Percentiles rank a stretch among this genome's conserved stretches.
Conservation (phyloP, 495 filamentous ascomycete genomes). For the Hyaloscypha hepaticicola region DNA sequence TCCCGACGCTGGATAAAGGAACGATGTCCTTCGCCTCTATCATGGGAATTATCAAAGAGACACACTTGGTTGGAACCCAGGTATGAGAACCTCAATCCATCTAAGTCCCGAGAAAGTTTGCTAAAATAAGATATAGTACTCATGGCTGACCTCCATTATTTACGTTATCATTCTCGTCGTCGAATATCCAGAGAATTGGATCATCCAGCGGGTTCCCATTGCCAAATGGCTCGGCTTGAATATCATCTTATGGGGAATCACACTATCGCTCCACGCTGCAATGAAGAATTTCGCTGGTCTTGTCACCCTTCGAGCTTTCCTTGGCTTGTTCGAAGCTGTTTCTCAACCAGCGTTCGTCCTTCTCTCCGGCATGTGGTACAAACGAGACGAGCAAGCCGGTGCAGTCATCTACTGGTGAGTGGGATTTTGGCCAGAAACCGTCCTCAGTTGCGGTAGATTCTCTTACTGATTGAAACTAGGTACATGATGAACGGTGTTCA, state of each 20-base stretch:
- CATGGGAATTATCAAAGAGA: slow-evolving; percentile 53
- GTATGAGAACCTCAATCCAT: not conserved
- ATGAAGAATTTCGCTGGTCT: slow-evolving; percentile 41
- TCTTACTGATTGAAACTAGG: slow-evolving; percentile 48
- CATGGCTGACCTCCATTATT: slow-evolving; percentile 57
- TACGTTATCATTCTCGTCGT: slow-evolving; percentile 63
- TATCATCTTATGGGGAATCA: slow-evolving; percentile 58
- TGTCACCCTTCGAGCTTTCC: slow-evolving; percentile 57
- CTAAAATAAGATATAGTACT: slow-evolving; percentile 35
- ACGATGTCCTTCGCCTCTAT: slow-evolving; percentile 56
- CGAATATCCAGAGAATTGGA: slow-evolving; percentile 60
- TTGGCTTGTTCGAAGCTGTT: slow-evolving; percentile 59
- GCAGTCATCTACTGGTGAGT: slow-evolving; percentile 56
- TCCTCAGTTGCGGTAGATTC: slow-evolving; percentile 34
- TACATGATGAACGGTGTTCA: slow-evolving; percentile 58
- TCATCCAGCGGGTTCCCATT: slow-evolving; percentile 58
- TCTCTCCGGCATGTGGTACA: slow-evolving; percentile 61
- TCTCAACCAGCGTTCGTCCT: slow-evolving; percentile 61
- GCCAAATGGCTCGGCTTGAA: slow-evolving; percentile 59
- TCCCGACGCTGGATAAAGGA: slow-evolving; percentile 60
- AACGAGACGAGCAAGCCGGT: slow-evolving; percentile 55
- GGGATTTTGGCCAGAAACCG: slow-evolving; percentile 24
- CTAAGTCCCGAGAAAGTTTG: slow-evolving; percentile 34
- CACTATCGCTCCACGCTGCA: slow-evolving; percentile 55
- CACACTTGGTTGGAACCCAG: slow-evolving; percentile 43